Percentiles rank a stretch among this genome's conserved stretches.
These are phyloP conservation scores for Diacronema lutheri DNA, from an alignment of 78 protist genomes.

Conservation along the genomic window DNA sequence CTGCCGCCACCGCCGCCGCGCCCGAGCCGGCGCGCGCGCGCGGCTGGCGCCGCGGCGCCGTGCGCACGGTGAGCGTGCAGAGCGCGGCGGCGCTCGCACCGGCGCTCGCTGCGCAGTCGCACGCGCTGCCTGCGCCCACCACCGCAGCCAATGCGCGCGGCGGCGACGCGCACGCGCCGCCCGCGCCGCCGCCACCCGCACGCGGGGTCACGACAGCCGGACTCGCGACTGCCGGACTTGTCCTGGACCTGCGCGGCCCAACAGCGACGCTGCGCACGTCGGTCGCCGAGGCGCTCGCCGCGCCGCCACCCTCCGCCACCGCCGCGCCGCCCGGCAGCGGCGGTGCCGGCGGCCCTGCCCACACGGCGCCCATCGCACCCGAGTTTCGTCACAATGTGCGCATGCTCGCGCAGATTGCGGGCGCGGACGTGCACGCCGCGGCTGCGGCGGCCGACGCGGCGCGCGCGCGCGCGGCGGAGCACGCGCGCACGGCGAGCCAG, in stretches of 20 bases:
- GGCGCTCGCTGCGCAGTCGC: no score
- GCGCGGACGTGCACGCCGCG: no score
- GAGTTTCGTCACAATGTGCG: constrained; percentile 13
- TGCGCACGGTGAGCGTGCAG: no score
- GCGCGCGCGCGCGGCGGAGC: no score
- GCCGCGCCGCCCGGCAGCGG: background rate
- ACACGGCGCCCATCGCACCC: background rate
- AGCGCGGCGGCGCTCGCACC: no score
- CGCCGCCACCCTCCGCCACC: background rate
- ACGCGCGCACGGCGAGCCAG: no score
- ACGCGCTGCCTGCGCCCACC: no score
- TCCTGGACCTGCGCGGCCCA: constrained; percentile 7
- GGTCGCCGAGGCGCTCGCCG: background rate
- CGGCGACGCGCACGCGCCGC: no score
- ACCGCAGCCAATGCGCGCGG: no score
- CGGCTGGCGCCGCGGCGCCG: background rate
- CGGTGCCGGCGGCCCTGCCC: background rate
- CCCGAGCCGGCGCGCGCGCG: background rate
- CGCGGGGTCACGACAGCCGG: background rate
- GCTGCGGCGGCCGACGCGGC: no score
- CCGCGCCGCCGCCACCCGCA: no score
- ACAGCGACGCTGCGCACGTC: background rate
- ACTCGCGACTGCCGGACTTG: background rate
- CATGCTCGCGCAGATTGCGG: background rate
- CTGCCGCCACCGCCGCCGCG: background rate